Base-by-base conservation (phyloP, 441 rosid species). In the Croton setiger region DNA sequence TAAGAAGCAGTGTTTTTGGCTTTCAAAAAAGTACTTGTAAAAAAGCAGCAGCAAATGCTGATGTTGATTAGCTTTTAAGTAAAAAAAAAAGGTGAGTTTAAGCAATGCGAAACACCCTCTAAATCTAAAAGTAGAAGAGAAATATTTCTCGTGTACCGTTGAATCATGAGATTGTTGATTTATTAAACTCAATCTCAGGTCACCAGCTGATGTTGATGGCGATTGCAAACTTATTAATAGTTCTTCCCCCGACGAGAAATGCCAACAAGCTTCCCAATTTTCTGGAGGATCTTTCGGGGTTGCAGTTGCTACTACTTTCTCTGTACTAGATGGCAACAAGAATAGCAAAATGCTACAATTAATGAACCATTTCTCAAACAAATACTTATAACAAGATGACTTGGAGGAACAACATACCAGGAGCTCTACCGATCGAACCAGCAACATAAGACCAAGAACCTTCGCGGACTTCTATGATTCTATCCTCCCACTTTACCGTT, bases 391-490 rank as follows among this genome's bases (percentile, higher is more conserved):
- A 9, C 48, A 60, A 3, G 1, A 21, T 20, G 9, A 3, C 36
- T 59, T 14, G 13, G 49, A 18, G 33, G 53, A 23, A 74, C 37
- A 71, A 77, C 86, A 76, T 86, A 91, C 98, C 95, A 69, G 97
- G 98, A 73, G 93, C 96, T 88, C 73, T 88, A 47, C 96, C 98
- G 17, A 85, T 91, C 8, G 96, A 89, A 67, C 95, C 97, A 3
- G 86, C 93, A 0, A 91, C 79, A 60, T 89, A 91, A 36, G 91
- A 86, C 97, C 98, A 94, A 72, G 89, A 77, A 65, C 98, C 98
- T 83, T 87, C 93, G 0, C 96, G 84, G 48, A 94, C 81, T 78
- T 94, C 98, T 20, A 78, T 87, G 61, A 89, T 83, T 72, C 86
- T 74, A 39, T 91, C 96, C 69, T 83, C 92, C 88, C 92, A 80